Conservation (phyloP, 2,329 filamentous ascomycete species). For the Penicillium brasilianum region DNA sequence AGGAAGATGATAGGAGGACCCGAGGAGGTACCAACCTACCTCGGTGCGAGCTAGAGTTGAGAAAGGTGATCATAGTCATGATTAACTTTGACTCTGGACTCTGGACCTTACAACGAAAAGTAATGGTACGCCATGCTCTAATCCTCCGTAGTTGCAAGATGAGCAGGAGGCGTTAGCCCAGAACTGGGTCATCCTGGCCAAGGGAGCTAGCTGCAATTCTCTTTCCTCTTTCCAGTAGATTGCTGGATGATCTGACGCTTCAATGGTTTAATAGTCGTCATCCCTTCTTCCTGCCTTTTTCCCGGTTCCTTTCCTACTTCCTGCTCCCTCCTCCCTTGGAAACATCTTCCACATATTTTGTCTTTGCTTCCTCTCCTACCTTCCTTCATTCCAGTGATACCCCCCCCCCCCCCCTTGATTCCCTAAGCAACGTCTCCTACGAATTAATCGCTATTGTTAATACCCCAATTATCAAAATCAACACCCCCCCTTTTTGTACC, state of each 20-base stretch:
- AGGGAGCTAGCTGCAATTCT: slow-evolving; percentile 4
- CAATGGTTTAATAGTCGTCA: slow-evolving; percentile 22
- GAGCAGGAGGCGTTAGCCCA: slow-evolving; percentile 1
- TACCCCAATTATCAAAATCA: not conserved
- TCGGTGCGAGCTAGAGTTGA: not conserved
- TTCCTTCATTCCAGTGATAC: slow-evolving; percentile 35
- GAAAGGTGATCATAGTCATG: not conserved
- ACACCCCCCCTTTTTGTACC: not conserved
- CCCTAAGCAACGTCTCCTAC: not conserved
- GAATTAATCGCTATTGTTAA: slow-evolving; percentile 28
- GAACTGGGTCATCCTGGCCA: not conserved
- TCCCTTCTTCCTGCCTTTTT: slow-evolving; percentile 14
- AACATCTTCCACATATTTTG: slow-evolving; percentile 19
- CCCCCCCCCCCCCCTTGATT: slow-evolving; percentile 28
- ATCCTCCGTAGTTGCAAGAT: too few relatives aligned
- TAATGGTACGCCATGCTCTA: not conserved
- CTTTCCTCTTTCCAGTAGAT: not conserved
- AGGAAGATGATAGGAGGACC: not conserved
- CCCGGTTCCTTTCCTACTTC: slow-evolving; percentile 3
- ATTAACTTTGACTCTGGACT: not conserved
- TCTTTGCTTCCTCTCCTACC: slow-evolving; percentile 5
- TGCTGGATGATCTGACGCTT: slow-evolving; percentile 5
- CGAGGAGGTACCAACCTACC: not conserved
- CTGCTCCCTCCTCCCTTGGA: slow-evolving; percentile 1
- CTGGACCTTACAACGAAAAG: not conserved